These are phyloP conservation scores for Daldinia sp. DNA, from an alignment of 2,329 filamentous ascomycete species.

Conservation along the genomic window DNA sequence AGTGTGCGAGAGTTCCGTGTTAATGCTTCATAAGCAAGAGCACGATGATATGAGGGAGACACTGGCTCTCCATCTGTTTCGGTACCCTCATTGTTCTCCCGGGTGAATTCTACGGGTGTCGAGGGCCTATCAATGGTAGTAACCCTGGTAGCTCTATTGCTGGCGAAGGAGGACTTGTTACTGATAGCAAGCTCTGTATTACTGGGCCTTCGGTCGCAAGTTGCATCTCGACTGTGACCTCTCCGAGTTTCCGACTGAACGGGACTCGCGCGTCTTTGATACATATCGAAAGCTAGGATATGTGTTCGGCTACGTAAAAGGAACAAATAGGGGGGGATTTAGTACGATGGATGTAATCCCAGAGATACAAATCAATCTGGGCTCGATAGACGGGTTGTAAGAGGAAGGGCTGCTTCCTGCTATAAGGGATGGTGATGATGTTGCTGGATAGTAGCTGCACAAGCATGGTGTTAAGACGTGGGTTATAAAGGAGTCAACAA, in stretches of 20 bases:
- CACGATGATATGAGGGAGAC: constrained; percentile 3
- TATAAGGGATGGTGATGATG: neutral
- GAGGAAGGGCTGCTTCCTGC: neutral
- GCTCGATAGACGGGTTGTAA: neutral
- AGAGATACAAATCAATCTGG: neutral
- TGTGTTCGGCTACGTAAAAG: neutral
- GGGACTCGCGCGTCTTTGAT: neutral
- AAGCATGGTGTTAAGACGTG: neutral
- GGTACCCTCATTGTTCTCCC: neutral
- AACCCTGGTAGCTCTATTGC: neutral
- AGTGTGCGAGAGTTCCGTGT: neutral
- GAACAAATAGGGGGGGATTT: neutral
- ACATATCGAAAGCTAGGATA: neutral
- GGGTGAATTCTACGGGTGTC: neutral
- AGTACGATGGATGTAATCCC: neutral
- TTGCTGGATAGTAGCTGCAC: neutral
- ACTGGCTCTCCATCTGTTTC: neutral
- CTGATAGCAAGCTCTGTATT: neutral
- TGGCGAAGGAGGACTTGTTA: neutral
- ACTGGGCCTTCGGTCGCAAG: neutral
- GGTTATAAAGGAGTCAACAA: neutral
- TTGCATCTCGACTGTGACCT: neutral
- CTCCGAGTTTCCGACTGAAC: neutral
- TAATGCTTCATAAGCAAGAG: constrained; percentile 23
- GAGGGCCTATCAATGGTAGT: neutral